Evolutionary conservation across 2,329 filamentous ascomycete genomes (phyloP).

Genomic region (Basipetospora chlamydospora): DNA sequence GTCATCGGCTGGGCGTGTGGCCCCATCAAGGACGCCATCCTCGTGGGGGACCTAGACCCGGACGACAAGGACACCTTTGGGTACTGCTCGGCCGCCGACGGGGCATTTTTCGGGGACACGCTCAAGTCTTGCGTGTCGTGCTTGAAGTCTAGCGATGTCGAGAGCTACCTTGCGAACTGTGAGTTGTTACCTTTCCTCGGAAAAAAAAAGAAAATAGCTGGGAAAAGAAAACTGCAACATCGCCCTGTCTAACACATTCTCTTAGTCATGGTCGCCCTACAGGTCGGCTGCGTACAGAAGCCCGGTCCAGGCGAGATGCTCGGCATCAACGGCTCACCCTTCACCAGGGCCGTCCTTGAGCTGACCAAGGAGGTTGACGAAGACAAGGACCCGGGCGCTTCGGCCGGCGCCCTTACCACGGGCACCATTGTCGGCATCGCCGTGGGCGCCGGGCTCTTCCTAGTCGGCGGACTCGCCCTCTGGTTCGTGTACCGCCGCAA

Average conservation of each 20-base stretch:
- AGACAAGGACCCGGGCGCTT: conserved; percentile 15
- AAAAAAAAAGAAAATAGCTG: background rate
- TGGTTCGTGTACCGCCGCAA: conserved; percentile 35
- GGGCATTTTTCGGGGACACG: conserved; percentile 15
- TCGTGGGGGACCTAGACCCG: conserved; percentile 16
- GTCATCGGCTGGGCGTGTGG: conserved; percentile 25
- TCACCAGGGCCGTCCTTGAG: conserved; percentile 21
- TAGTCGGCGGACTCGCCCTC: conserved; percentile 26
- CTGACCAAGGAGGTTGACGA: conserved; percentile 20
- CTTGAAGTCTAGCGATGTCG: conserved; percentile 22
- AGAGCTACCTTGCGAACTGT: conserved; percentile 35
- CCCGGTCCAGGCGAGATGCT: conserved; percentile 23
- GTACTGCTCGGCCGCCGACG: conserved; percentile 27
- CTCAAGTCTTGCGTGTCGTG: conserved; percentile 27
- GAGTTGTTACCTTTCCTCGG: conserved; percentile 10
- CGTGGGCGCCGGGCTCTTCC: conserved; percentile 26
- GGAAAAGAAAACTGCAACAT: conserved; percentile 5
- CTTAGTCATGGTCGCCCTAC: conserved; percentile 30
- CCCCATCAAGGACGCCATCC: conserved; percentile 23
- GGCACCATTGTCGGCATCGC: conserved; percentile 40
- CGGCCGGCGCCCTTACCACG: conserved; percentile 22
- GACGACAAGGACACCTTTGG: conserved; percentile 16
- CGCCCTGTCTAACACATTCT: conserved; percentile 6
- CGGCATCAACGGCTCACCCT: conserved; percentile 27
- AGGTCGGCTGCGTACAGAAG: conserved; percentile 31